Evolutionary conservation across 192 early-diverging fungal genomes (phyloP).

Genomic region (Coemansia sp.): DNA sequence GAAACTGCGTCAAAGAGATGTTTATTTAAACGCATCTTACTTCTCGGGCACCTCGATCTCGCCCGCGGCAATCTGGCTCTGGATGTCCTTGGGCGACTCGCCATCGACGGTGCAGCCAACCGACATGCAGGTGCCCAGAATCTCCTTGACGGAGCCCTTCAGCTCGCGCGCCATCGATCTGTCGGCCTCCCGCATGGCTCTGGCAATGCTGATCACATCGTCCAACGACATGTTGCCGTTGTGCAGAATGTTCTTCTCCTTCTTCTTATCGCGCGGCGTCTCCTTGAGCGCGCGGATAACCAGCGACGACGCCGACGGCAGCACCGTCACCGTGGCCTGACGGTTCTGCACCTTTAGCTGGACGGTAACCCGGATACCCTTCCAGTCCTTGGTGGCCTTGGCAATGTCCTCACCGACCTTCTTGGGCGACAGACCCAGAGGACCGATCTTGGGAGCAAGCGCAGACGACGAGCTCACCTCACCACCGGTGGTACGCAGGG

Average conservation of each 20-base stretch:
- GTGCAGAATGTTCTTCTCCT: conserved; percentile 99
- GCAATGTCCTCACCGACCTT: conserved; percentile 99
- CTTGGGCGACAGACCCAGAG: conserved; percentile 99
- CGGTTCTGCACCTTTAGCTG: conserved; percentile 99
- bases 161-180: conserved; percentile 95
- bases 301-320: conserved; percentile 93
- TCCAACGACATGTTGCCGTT: conserved; percentile 92
- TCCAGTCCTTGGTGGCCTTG: conserved; percentile 98
- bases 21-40: conserved; percentile 17
- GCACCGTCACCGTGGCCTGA: conserved; percentile 95
- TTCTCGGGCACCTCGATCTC: conserved; percentile 67
- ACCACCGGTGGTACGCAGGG: conserved; percentile 97
- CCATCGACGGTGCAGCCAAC: conserved; percentile 69
- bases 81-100: conserved; percentile 83
- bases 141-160: conserved; percentile 81
- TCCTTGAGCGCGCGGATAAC: conserved; percentile 98
- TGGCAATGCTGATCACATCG: conserved; percentile 93
- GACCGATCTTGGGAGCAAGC: conserved; percentile 99
- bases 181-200: conserved; percentile 77
- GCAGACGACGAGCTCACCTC: conserved; percentile 96
- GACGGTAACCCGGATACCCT: conserved; percentile 98
- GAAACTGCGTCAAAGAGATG: neutral
- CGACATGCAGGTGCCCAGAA: conserved; percentile 3
- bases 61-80: conserved; percentile 80
- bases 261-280: conserved; percentile 95